Conservation (phyloP, 139 green algal genomes). For the Chlamydomonas eustigma region DNA sequence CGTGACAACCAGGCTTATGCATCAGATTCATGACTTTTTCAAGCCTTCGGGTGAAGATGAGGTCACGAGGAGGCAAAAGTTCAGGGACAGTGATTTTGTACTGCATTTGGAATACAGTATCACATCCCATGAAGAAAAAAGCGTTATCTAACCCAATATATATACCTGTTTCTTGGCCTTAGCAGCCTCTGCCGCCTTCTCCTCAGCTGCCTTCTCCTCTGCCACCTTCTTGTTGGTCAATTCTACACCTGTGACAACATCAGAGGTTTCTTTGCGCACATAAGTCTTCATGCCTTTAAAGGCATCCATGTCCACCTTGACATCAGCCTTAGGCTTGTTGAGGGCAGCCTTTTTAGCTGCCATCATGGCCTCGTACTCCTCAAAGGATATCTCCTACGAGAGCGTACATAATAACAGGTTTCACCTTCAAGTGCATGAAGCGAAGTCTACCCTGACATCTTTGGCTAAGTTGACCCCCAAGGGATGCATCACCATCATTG, state of each 20-base stretch:
- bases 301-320: slow-evolving; percentile 31
- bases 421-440: too few species aligned
- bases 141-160: too few species aligned
- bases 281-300: slow-evolving; percentile 15
- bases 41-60: too few species aligned
- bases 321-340: slow-evolving; percentile 53
- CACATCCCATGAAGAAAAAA: neutral
- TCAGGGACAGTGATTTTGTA: neutral
- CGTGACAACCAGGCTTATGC: too few species aligned
- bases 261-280: slow-evolving; percentile 34
- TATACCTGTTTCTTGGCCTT: slow-evolving; percentile 33
- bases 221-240: slow-evolving; percentile 41
- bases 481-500: slow-evolving; percentile 94
- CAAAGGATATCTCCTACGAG: slow-evolving; percentile 69
- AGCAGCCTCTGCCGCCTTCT: slow-evolving; percentile 13
- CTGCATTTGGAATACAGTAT: neutral
- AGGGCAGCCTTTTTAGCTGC: slow-evolving; percentile 71
- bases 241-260: slow-evolving; percentile 35
- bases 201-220: slow-evolving; percentile 14
- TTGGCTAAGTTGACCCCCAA: slow-evolving; percentile 74
- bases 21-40: too few species aligned
- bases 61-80: neutral
- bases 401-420: too few species aligned
- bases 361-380: slow-evolving; percentile 71
- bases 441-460: too few species aligned